These are phyloP conservation scores for Rhynchosporium graminicola DNA, from an alignment of 2,329 filamentous ascomycete genomes.

Conservation along the genomic window DNA sequence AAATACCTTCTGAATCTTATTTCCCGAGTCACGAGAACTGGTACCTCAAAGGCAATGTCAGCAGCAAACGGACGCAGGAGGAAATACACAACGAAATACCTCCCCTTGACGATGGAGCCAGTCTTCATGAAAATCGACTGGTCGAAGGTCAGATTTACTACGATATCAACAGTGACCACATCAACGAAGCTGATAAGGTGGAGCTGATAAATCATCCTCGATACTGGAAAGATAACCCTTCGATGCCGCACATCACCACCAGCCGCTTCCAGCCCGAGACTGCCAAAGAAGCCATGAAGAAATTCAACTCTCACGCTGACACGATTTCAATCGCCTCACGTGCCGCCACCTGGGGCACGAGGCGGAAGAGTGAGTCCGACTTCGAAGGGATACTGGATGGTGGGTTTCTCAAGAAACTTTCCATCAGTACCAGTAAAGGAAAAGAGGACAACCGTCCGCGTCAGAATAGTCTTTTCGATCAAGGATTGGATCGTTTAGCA, in stretches of 20 bases:
- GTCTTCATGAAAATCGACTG: constrained; percentile 38
- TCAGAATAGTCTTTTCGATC: constrained; percentile 56
- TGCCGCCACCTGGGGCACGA: constrained; percentile 70
- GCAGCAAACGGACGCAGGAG: background rate
- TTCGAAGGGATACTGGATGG: constrained; percentile 61
- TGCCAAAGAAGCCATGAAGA: constrained; percentile 51
- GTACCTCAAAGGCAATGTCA: background rate
- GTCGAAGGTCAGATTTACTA: constrained; percentile 40
- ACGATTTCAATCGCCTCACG: constrained; percentile 59
- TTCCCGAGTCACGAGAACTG: constrained; percentile 24
- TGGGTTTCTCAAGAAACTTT: constrained; percentile 63
- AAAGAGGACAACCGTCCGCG: constrained; percentile 45
- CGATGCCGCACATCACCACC: constrained; percentile 39
- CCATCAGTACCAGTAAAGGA: constrained; percentile 48
- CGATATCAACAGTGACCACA: constrained; percentile 27
- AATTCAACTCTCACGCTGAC: constrained; percentile 47
- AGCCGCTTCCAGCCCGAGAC: constrained; percentile 48
- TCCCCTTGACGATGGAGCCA: constrained; percentile 37
- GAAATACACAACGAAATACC: constrained; percentile 32
- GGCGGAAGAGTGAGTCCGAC: constrained; percentile 65
- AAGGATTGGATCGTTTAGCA: constrained; percentile 37
- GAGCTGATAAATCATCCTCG: constrained; percentile 38
- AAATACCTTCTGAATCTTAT: constrained; percentile 28
- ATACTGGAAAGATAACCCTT: constrained; percentile 43
- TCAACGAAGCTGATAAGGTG: constrained; percentile 33